Conservation (phyloP, 2,329 filamentous ascomycete species). For the Fusarium nelsonii region DNA sequence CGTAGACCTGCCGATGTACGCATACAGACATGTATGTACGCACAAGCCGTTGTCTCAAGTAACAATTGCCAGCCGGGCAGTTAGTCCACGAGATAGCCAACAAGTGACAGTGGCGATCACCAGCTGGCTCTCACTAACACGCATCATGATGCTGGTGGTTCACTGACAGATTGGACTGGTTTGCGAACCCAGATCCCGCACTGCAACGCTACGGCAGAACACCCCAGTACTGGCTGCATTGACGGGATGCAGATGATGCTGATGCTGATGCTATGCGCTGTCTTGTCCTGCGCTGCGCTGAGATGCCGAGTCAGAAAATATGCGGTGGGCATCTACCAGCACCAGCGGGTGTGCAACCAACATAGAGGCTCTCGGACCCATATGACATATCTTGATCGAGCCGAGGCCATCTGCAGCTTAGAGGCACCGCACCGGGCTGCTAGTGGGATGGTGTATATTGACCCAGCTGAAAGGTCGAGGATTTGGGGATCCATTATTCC, state of each 20-base stretch:
- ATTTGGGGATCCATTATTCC: slow-evolving; percentile 21
- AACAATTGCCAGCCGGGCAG: slow-evolving; percentile 18
- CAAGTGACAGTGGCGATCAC: not conserved
- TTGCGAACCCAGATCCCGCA: slow-evolving; percentile 30
- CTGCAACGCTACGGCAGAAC: slow-evolving; percentile 25
- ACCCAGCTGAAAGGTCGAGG: slow-evolving; percentile 41
- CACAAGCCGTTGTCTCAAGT: slow-evolving; percentile 31
- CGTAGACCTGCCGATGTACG: slow-evolving; percentile 5
- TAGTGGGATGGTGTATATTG: slow-evolving; percentile 35
- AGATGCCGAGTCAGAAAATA: slow-evolving; percentile 20
- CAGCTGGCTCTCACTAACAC: slow-evolving; percentile 10
- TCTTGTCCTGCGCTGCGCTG: not conserved
- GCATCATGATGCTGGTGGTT: not conserved
- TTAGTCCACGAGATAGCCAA: slow-evolving; percentile 5
- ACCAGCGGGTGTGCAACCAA: slow-evolving; percentile 34
- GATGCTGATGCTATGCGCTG: slow-evolving; percentile 11
- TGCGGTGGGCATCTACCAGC: slow-evolving; percentile 29
- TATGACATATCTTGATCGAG: slow-evolving; percentile 35
- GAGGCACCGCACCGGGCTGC: slow-evolving; percentile 15
- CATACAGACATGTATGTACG: slow-evolving; percentile 13
- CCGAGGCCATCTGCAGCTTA: slow-evolving; percentile 37
- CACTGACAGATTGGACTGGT: not conserved
- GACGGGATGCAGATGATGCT: slow-evolving; percentile 14
- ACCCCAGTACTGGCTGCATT: slow-evolving; percentile 24
- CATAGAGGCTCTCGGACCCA: slow-evolving; percentile 30